Evolutionary conservation across 129 eudicot species (phyloP), one percentile per base, ranked within the genome.

Genomic region (Helichrysum umbraculigerum): DNA sequence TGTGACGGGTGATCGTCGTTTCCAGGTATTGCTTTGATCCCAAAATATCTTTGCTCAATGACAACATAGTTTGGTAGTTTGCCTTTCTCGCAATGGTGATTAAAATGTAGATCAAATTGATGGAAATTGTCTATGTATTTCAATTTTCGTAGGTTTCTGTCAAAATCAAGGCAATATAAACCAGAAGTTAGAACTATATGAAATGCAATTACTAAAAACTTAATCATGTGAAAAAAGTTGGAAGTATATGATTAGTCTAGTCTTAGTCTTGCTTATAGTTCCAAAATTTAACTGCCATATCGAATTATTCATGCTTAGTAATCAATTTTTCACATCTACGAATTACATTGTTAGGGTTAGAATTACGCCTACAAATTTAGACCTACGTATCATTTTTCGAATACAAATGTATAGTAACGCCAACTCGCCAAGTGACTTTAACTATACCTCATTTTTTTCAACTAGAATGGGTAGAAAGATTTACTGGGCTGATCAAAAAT

Each of bases 1-100:
- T 93, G 98, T 34, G 97, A 85, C 0, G 98, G 98, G 86, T 93
- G 98, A 84, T 93, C 98, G 69, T 93, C 98, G 75, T 93, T 93
- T 39, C 92, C 98, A 0, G 96, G 91, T 4, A 85, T 51, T 3
- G 68, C 17, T 74, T 85, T 87, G 3, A 82, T 74, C 37, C 84
- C 97, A 7, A 90, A 83, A 42, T 87, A 93, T 66, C 91, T 73
- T 75, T 88, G 96, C 71, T 93, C 97, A 7, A 91, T 72, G 7
- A 91, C 98, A 0, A 86, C 91, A 32, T 93, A 93, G 75, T 91
- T 93, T 64, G 98, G 97, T 33, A 93, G 83, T 62, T 87, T 91
- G 7, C 98, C 98, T 60, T 88, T 83, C 72, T 88, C 74, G 79
- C 98, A 93, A 51, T 93, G 93, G 7, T 74, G 75, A 80, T 92